Base-by-base conservation (phyloP, 2,329 filamentous ascomycete species). In the Diplodia sapinea region DNA sequence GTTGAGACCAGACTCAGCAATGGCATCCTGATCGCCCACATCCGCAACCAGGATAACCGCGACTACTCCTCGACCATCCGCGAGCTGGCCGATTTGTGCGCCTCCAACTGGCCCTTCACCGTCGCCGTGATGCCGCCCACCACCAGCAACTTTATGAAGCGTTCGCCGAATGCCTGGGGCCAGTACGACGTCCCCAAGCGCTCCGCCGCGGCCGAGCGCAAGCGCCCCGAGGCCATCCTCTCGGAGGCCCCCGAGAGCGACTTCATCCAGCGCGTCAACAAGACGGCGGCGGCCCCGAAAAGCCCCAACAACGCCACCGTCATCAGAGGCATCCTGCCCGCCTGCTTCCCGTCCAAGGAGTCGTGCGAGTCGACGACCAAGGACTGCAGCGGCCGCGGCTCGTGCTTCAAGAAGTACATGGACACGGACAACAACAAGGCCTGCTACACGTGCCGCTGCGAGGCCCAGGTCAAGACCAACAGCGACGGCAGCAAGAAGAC, bases 371-470 rank as follows among this genome's bases (percentile, higher is more conserved):
- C 84, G 68, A 83, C 82, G 50, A 99, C 95, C 2, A 86, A 88
- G 73, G 88, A 88, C 76, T 99, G 95, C 85, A 92, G 91, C 15
- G 88, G 90, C 66, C 93, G 95, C 79, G 95, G 95, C 56, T 75
- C 79, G 33, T 98, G 95, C 82, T 82, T 85, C 71, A 84, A 90
- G 77, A 90, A 89, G 74, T 93, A 87, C 73, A 79, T 80, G 54
- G 78, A 81, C 20, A 77, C 76, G 64, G 82, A 83, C 68, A 78
- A 79, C 12, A 78, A 73, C 55, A 72, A 78, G 12, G 80, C 83
- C 40, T 98, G 94, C 86, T 98, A 89, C 77, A 84, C 86, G 68
- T 99, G 95, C 83, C 82, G 83, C 70, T 99, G 95, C 82, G 81
- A 83, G 65, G 81, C 86, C 51, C 91, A 88, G 1, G 79, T 84